These are phyloP conservation scores for Datura wrightii DNA, from an alignment of 257 asterid genomes.

Conservation along the genomic window DNA sequence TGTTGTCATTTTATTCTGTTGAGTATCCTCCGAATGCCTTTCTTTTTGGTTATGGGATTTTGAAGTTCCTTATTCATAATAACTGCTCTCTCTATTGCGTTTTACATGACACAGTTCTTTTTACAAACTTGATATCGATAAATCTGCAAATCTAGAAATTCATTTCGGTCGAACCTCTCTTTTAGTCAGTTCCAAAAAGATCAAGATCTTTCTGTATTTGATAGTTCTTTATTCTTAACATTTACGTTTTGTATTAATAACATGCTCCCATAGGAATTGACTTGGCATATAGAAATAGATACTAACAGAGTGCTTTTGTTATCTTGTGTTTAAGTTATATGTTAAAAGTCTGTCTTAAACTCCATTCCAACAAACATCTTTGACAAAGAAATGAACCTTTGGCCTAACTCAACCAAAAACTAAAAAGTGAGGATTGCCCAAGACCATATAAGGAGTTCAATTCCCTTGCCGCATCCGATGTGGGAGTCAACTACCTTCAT, in stretches of 20 bases:
- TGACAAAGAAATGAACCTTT: background rate
- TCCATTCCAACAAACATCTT: background rate
- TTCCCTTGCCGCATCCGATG: background rate
- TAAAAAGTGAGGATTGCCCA: background rate
- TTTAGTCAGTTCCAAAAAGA: background rate
- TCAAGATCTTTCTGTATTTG: background rate
- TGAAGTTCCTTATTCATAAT: background rate
- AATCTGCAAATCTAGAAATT: too few species aligned
- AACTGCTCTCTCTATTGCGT: background rate
- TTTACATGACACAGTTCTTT: background rate
- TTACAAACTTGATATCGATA: too few species aligned
- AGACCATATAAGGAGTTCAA: background rate
- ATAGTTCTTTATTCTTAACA: background rate
- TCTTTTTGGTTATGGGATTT: background rate
- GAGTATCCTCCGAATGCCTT: background rate
- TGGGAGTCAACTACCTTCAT: background rate
- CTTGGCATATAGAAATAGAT: background rate
- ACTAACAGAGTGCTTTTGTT: background rate
- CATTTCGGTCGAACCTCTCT: too few species aligned
- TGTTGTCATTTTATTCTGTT: slow-evolving; percentile 7
- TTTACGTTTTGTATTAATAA: background rate
- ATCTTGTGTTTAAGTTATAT: background rate
- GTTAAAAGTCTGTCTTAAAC: background rate
- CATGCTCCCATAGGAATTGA: background rate
- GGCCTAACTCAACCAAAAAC: background rate